Evolutionary conservation across 2,329 filamentous ascomycete genomes (phyloP).

Genomic region (Zalaria obscura): DNA sequence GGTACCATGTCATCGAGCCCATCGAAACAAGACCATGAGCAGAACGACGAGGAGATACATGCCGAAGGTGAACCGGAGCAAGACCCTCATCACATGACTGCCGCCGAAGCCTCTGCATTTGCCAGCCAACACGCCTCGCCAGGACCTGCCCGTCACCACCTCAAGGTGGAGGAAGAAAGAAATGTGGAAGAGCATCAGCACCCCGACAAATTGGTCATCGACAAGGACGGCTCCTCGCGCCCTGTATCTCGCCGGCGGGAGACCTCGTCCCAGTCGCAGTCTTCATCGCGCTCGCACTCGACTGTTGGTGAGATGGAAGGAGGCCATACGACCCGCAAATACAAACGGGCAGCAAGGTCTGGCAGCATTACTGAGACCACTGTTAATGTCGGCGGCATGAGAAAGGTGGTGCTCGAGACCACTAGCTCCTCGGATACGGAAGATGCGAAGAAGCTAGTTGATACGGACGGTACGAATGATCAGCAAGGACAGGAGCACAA

Average conservation of each 20-base stretch:
- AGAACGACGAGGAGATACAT: conserved; percentile 1
- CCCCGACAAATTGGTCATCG: conserved; percentile 4
- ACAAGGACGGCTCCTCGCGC: conserved; percentile 3
- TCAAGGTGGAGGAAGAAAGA: background rate
- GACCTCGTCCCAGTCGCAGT: conserved; percentile 3
- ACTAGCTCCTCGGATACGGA: conserved; percentile 41
- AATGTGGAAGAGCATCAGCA: conserved; percentile 4
- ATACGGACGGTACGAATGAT: conserved; percentile 8
- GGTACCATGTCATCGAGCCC: conserved; percentile 21
- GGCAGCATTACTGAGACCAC: conserved; percentile 69
- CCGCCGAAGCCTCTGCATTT: conserved; percentile 6
- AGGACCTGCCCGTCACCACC: background rate
- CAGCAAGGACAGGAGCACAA: conserved; percentile 2
- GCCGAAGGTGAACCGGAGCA: background rate
- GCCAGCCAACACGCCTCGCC: conserved; percentile 4
- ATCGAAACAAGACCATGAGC: background rate
- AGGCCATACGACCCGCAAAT: conserved; percentile 13
- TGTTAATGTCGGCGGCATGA: conserved; percentile 58
- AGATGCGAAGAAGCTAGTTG: conserved; percentile 15
- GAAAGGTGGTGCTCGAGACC: conserved; percentile 62
- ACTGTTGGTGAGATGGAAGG: conserved; percentile 12
- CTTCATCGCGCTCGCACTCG: background rate
- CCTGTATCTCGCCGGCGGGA: conserved; percentile 2
- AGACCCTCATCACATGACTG: conserved; percentile 4
- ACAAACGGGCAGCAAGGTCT: conserved; percentile 38